A percentile compares a stretch with the other conserved stretches of the same genome.
Conservation (phyloP, 257 asterid genomes). For the Euphrasia confusa region DNA sequence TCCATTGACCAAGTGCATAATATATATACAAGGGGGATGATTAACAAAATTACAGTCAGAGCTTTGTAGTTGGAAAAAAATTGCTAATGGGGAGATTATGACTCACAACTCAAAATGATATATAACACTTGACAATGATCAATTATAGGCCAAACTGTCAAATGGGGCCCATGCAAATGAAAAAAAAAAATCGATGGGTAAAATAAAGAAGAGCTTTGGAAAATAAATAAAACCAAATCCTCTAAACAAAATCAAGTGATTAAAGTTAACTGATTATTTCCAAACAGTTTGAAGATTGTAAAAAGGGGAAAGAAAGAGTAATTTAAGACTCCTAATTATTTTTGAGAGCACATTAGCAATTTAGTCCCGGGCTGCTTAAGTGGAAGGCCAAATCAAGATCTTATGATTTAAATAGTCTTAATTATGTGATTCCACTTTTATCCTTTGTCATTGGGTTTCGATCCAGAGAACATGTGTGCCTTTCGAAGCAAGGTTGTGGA, state of each 20-base stretch:
- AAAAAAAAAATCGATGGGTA: neutral
- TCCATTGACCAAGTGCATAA: conserved; percentile 5
- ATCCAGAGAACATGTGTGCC: neutral
- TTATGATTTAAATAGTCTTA: neutral
- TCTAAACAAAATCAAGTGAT: neutral
- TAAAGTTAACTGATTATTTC: conserved; percentile 9
- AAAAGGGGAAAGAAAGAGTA: neutral
- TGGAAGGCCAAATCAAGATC: neutral
- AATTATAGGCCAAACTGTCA: conserved; percentile 1
- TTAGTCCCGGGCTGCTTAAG: neutral
- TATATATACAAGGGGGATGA: conserved; percentile 2
- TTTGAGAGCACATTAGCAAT: conserved; percentile 2
- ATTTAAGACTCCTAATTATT: neutral
- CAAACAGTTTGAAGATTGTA: neutral
- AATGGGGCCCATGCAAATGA: neutral
- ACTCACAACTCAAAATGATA: neutral
- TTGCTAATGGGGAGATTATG: conserved; percentile 3
- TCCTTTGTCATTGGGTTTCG: neutral
- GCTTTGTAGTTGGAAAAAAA: neutral
- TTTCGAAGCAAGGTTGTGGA: conserved; percentile 10
- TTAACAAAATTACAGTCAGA: neutral
- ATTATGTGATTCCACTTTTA: neutral
- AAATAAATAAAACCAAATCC: neutral
- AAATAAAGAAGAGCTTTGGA: conserved; percentile 1
- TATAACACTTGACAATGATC: conserved; percentile 1